Conservation (phyloP, 139 green algal genomes). For the Coelastrella sp. region DNA sequence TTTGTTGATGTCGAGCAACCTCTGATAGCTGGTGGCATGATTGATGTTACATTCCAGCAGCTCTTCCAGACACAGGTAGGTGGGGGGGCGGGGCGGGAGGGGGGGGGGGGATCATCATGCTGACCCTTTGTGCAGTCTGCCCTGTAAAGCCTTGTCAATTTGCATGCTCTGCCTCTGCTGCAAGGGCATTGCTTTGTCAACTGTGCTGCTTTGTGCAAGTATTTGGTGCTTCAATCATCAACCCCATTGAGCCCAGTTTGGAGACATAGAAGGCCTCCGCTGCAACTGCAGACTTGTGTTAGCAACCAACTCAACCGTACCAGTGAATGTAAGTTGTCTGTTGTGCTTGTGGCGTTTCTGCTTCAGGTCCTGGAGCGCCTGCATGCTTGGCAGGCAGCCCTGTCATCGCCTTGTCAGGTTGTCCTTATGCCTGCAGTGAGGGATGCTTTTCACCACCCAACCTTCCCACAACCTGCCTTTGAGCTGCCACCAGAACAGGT, state of each 20-base stretch:
- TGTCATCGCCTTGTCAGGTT: constrained; percentile 60
- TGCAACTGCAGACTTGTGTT: too few species aligned
- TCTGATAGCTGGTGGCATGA: constrained; percentile 63
- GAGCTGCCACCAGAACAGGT: constrained; percentile 26
- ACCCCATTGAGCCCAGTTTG: too few species aligned
- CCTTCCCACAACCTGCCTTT: constrained; percentile 85
- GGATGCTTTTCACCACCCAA: constrained; percentile 76
- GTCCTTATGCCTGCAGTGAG: constrained; percentile 82
- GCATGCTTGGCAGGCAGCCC: constrained; percentile 56
- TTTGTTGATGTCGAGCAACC: constrained; percentile 94
- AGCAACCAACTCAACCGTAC: not conserved
- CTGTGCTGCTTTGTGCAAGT: too few species aligned
- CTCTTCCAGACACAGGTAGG: constrained; percentile 73
- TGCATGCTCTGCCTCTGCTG: too few species aligned
- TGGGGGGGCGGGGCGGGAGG: too few species aligned
- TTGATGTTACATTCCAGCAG: constrained; percentile 83
- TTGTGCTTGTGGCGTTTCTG: not conserved
- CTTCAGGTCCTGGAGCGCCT: constrained; percentile 63
- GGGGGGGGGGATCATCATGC: too few species aligned
- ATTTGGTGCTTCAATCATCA: too few species aligned
- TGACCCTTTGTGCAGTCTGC: too few species aligned
- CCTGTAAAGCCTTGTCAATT: too few species aligned
- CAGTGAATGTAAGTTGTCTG: not conserved
- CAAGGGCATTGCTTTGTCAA: too few species aligned
- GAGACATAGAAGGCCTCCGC: too few species aligned